phyloP scores from a whole-genome alignment of 306 rosid genomes.

The Vigna hirtella region DNA sequence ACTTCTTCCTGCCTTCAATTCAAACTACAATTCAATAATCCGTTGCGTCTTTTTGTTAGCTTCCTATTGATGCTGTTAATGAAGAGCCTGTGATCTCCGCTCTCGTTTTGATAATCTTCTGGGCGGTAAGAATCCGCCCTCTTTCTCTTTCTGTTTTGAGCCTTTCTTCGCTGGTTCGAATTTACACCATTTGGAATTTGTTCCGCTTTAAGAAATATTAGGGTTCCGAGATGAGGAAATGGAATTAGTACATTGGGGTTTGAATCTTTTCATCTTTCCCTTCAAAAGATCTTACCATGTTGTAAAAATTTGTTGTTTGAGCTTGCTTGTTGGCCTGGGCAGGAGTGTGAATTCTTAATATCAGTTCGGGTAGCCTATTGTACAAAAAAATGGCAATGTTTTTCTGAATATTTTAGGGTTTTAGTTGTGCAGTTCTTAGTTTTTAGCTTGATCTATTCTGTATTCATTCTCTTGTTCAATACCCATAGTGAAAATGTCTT shows the following conservation, averaged over 20 bases:
- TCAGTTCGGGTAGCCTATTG: conserved; percentile 42
- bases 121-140: conserved; percentile 33
- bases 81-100: neutral
- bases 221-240: conserved; percentile 22
- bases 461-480: neutral
- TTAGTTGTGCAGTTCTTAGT: conserved; percentile 21
- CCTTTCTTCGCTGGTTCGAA: conserved; percentile 29
- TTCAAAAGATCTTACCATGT: conserved; percentile 29
- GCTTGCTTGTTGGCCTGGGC: conserved; percentile 46
- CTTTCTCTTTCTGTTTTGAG: conserved; percentile 6
- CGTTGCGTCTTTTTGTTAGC: no score
- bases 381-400: conserved; percentile 37
- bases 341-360: neutral
- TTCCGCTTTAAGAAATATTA: conserved; percentile 11
- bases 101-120: conserved; percentile 28
- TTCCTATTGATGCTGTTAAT: conserved; percentile 3
- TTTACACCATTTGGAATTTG: conserved; percentile 23
- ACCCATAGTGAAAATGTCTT: conserved; percentile 63
- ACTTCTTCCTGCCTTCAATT: conserved; percentile 5
- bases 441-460: conserved; percentile 19
- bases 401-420: conserved; percentile 42
- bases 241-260: conserved; percentile 48
- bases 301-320: conserved; percentile 22
- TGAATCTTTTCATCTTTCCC: conserved; percentile 29
- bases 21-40: conserved; percentile 13